A percentile compares a stretch with the other conserved stretches of the same genome.
phyloP scores from a whole-genome alignment of 2,329 filamentous ascomycete genomes.

The Ophiostoma sp. region DNA sequence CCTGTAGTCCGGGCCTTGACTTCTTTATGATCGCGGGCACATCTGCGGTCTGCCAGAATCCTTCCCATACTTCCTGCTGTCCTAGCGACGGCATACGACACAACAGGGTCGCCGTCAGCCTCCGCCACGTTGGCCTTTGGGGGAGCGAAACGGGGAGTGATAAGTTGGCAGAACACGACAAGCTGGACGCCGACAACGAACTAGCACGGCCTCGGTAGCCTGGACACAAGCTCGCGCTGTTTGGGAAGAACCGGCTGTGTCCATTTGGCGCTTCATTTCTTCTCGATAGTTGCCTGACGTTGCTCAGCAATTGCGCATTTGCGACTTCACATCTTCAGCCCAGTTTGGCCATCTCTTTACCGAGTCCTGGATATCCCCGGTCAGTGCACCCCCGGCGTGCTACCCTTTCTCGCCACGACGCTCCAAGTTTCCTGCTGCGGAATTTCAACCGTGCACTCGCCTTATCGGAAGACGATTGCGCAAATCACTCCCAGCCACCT shows the following conservation, averaged over 20 bases:
- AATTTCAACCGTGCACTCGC: not conserved
- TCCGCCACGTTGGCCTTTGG: not conserved
- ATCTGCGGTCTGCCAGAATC: not conserved
- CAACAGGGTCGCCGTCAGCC: not conserved
- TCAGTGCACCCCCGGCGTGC: no score
- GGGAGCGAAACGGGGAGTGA: not conserved
- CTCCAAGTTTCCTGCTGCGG: not conserved
- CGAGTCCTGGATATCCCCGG: no score
- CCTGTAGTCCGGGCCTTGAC: slow-evolving; percentile 19
- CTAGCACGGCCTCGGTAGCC: not conserved
- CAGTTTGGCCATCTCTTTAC: no score
- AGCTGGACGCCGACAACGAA: not conserved
- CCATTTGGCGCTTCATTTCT: not conserved
- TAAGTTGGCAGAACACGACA: not conserved
- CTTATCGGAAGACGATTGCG: slow-evolving; percentile 1
- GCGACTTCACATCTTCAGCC: no score
- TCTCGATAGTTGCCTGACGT: not conserved
- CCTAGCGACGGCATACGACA: not conserved
- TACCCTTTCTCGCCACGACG: no score
- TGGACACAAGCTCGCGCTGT: not conserved
- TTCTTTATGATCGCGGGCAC: slow-evolving; percentile 6
- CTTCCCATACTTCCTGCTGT: not conserved
- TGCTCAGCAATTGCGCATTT: not conserved
- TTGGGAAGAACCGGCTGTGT: not conserved
- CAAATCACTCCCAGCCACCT: slow-evolving; percentile 3